Evolutionary conservation across 2,329 filamentous ascomycete species (phyloP).

Genomic region (Corynespora cassiicola): DNA sequence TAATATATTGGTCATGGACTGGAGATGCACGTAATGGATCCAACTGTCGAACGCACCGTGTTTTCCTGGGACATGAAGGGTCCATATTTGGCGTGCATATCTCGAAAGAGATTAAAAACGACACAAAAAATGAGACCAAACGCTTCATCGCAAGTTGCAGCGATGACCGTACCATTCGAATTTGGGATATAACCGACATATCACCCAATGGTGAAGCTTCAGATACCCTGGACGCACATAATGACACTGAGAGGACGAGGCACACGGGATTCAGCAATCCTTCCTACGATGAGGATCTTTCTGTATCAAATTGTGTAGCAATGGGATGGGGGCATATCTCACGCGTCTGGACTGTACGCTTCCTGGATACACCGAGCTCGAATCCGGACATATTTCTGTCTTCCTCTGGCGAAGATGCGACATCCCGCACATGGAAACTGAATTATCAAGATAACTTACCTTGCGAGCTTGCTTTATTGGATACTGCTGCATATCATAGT

Average conservation of each 20-base stretch:
- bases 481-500: slow-evolving; percentile 69
- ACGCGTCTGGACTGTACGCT: slow-evolving; percentile 86
- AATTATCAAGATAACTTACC: slow-evolving; percentile 4
- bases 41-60: slow-evolving; percentile 56
- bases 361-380: slow-evolving; percentile 52
- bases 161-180: slow-evolving; percentile 85
- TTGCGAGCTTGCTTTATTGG: slow-evolving; percentile 58
- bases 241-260: slow-evolving; percentile 31
- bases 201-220: slow-evolving; percentile 18
- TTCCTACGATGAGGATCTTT: slow-evolving; percentile 26
- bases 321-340: slow-evolving; percentile 85
- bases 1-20: slow-evolving; percentile 83
- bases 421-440: slow-evolving; percentile 72
- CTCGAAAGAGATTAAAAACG: slow-evolving; percentile 53
- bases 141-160: slow-evolving; percentile 89
- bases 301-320: slow-evolving; percentile 59
- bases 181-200: slow-evolving; percentile 81
- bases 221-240: slow-evolving; percentile 29
- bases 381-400: slow-evolving; percentile 60
- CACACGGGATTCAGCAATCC: slow-evolving; percentile 55
- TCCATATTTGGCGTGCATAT: slow-evolving; percentile 92
- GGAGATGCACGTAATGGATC: slow-evolving; percentile 28
- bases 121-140: slow-evolving; percentile 46
- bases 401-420: slow-evolving; percentile 87
- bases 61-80: slow-evolving; percentile 79